Evolutionary conservation across 202 grass and related monocot genomes (phyloP).

Genomic region (Schoenoplectus tabernaemontani): DNA sequence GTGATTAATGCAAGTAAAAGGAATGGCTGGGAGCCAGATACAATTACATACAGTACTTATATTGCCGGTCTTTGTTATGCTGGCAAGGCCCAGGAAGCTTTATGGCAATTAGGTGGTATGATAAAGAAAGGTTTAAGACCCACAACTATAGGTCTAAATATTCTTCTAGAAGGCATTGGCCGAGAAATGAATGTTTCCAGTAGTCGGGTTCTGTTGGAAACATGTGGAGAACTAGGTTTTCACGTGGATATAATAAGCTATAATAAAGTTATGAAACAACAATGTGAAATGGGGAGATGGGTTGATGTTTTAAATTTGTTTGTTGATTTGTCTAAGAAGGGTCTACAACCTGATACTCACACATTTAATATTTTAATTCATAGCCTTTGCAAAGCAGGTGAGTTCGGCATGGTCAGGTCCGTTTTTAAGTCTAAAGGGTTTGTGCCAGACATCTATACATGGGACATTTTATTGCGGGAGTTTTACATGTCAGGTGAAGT

Average conservation of each 20-base stretch:
- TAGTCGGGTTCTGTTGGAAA: conserved; percentile 50
- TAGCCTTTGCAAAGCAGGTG: conserved; percentile 64
- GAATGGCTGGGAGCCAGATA: conserved; percentile 60
- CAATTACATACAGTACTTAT: conserved; percentile 79
- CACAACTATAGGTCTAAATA: conserved; percentile 62
- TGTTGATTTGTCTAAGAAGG: conserved; percentile 69
- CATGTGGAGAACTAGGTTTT: conserved; percentile 64
- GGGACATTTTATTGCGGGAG: conserved; percentile 72
- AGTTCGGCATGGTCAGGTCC: conserved; percentile 51
- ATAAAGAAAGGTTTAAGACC: conserved; percentile 48
- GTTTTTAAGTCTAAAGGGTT: conserved; percentile 58
- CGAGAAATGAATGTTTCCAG: conserved; percentile 48
- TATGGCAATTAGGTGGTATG: conserved; percentile 45
- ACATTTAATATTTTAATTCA: conserved; percentile 72
- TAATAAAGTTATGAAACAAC: conserved; percentile 77
- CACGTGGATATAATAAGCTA: conserved; percentile 65
- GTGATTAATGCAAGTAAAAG: conserved; percentile 31
- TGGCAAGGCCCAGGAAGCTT: conserved; percentile 36
- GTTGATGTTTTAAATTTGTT: conserved; percentile 59
- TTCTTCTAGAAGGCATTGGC: conserved; percentile 50
- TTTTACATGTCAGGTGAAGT: conserved; percentile 48
- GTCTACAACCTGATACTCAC: conserved; percentile 35
- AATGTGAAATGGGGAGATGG: conserved; percentile 52
- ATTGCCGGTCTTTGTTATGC: conserved; percentile 57
- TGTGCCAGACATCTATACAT: conserved; percentile 60